phyloP scores from a whole-genome alignment of 441 rosid species.

The Populus hybrid region DNA sequence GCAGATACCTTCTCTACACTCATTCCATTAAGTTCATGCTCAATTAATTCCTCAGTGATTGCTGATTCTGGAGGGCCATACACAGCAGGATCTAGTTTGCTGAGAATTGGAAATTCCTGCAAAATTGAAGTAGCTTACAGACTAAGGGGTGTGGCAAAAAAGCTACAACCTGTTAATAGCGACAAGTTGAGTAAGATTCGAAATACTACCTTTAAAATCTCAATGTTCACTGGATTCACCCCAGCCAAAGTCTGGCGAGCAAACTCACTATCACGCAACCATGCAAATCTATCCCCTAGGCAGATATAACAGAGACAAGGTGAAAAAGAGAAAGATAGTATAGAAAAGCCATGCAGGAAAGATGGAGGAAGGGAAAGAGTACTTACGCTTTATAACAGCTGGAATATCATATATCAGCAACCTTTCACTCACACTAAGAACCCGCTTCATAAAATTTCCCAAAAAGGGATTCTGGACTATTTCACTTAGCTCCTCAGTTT shows the following conservation, averaged over 20 bases:
- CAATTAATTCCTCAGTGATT: slow-evolving; percentile 70
- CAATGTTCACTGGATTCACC: slow-evolving; percentile 84
- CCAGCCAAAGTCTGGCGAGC: slow-evolving; percentile 92
- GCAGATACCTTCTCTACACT: slow-evolving; percentile 60
- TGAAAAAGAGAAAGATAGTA: background rate
- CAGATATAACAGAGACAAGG: slow-evolving; percentile 3
- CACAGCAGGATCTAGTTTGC: slow-evolving; percentile 72
- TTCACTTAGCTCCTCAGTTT: slow-evolving; percentile 39
- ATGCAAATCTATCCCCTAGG: slow-evolving; percentile 87
- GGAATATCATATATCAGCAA: slow-evolving; percentile 78
- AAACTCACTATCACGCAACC: slow-evolving; percentile 91
- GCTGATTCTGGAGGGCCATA: slow-evolving; percentile 87
- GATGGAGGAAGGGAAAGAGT: background rate
- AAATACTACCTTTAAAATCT: slow-evolving; percentile 57
- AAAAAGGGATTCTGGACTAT: slow-evolving; percentile 22
- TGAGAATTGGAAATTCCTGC: slow-evolving; percentile 85
- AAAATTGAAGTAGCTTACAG: slow-evolving; percentile 13
- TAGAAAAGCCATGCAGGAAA: background rate
- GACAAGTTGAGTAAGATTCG: background rate
- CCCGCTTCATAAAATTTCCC: slow-evolving; percentile 39
- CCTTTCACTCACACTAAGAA: slow-evolving; percentile 53
- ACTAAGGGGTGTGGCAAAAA: slow-evolving; percentile 11
- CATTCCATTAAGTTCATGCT: slow-evolving; percentile 73
- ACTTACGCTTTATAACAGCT: slow-evolving; percentile 65
- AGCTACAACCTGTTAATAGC: slow-evolving; percentile 9